Conservation (phyloP, 1,284 basidiomycete species). For the Ceratobasidium theobromae region DNA sequence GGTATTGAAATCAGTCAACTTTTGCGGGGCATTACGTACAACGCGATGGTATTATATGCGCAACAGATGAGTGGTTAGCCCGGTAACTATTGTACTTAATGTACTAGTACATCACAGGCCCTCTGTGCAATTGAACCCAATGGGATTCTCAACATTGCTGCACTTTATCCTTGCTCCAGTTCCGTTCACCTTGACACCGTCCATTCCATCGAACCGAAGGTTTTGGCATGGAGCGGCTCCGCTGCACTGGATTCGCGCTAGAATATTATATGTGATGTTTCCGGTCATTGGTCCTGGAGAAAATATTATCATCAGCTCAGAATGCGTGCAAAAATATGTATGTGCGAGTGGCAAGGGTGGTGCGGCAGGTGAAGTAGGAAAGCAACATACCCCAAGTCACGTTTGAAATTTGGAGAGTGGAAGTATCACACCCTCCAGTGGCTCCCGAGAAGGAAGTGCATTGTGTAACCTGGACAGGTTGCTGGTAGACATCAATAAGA, state of each 20-base stretch:
- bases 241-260: conserved; percentile 43
- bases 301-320: background rate
- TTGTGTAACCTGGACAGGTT: conserved; percentile 42
- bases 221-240: conserved; percentile 42
- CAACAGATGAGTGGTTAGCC: background rate
- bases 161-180: conserved; percentile 38
- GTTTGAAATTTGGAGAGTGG: conserved; percentile 44
- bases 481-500: conserved; percentile 39
- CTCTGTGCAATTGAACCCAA: conserved; percentile 42
- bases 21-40: too few relatives aligned
- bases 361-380: background rate
- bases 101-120: conserved; percentile 1
- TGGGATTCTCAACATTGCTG: conserved; percentile 40
- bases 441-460: conserved; percentile 44
- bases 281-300: conserved; percentile 37
- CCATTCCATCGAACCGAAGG: conserved; percentile 40
- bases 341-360: too few relatives aligned
- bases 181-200: conserved; percentile 37
- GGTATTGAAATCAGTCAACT: too few relatives aligned
- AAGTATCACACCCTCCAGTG: conserved; percentile 44
- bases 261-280: conserved; percentile 38
- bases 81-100: background rate
- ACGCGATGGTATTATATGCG: too few relatives aligned
- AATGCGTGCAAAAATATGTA: background rate
- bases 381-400: conserved; percentile 41